Evolutionary conservation across 192 early-diverging fungal species (phyloP), one percentile per base, ranked within the genome.

Genomic region (Neocallimastix lanati): DNA sequence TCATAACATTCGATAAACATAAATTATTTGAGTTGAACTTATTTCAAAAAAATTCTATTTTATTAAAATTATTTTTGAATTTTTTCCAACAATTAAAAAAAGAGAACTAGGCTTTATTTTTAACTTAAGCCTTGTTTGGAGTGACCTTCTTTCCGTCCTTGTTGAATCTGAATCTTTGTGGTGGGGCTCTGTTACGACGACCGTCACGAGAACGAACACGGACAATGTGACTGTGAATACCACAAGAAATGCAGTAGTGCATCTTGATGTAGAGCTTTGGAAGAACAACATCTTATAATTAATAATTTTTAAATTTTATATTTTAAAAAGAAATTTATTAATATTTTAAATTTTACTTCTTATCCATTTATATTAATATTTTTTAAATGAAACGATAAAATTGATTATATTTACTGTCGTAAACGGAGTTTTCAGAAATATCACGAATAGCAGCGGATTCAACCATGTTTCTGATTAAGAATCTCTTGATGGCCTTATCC

Each of bases 401-500:
- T n/a, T n/a, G n/a, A n/a, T n/a, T n/a, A 30, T 29, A 79, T 28
- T 58, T 86, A 93, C 93, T 91, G 78, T 93, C 91, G 88, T 94
- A 99, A 86, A 98, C 94, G 79, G 96, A 97, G 76, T 96, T 96
- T 85, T 96, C 98, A 81, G 89, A 86, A 82, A 99, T 92, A 88
- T 99, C 98, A 87, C 96, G 93, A 86, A 95, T 88, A 80, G 96
- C 98, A 79, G 98, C 98, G 82, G 90, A 88, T 90, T 99, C 98
- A 79, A 99, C 92, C 96, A 99, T 99, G 90, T 95, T 96, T 85
- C 96, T 93, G 92, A 99, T 92, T 82, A 93, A 90, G 91, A 97
- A 96, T 77, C 98, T 90, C 95, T 99, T 99, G 91, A 99, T 96
- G 84, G 98, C 95, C 94, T 99, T 99, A 90, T 99, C 98, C 95